These are phyloP conservation scores for Apiospora arundinis DNA, from an alignment of 2,329 filamentous ascomycete genomes.

Conservation along the genomic window DNA sequence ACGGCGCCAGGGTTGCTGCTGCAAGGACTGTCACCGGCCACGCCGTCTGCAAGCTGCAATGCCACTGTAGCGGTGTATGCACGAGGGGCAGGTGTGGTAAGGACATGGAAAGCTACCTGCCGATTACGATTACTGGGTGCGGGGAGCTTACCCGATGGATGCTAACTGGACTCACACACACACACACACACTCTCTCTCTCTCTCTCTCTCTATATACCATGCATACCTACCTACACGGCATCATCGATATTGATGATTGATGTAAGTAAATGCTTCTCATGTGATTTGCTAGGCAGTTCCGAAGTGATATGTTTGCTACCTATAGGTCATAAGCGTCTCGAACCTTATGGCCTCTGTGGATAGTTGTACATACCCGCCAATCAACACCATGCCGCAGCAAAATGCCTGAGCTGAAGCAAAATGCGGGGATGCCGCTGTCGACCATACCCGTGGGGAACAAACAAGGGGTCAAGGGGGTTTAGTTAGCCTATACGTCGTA, in stretches of 20 bases:
- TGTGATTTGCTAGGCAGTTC: not conserved
- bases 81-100: not conserved
- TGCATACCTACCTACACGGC: not conserved
- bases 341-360: not conserved
- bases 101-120: not conserved
- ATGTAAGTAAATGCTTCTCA: not conserved
- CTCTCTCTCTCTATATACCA: no score
- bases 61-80: not conserved
- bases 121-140: not conserved
- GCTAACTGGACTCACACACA: not conserved
- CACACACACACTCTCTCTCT: no score
- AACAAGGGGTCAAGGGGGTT: not conserved
- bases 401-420: not conserved
- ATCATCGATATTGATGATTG: not conserved
- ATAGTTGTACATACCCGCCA: not conserved
- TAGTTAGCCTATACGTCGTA: not conserved
- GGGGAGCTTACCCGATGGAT: not conserved
- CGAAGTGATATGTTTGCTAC: not conserved
- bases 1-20: not conserved
- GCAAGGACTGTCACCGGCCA: not conserved
- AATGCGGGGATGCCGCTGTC: constrained; percentile 4
- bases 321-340: not conserved
- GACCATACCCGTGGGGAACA: not conserved
- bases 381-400: not conserved
- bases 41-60: constrained; percentile 11